Evolutionary conservation across 148 eudicot species (phyloP), one percentile per base, ranked within the genome.

Genomic region (Vaccinium vitisidaea): DNA sequence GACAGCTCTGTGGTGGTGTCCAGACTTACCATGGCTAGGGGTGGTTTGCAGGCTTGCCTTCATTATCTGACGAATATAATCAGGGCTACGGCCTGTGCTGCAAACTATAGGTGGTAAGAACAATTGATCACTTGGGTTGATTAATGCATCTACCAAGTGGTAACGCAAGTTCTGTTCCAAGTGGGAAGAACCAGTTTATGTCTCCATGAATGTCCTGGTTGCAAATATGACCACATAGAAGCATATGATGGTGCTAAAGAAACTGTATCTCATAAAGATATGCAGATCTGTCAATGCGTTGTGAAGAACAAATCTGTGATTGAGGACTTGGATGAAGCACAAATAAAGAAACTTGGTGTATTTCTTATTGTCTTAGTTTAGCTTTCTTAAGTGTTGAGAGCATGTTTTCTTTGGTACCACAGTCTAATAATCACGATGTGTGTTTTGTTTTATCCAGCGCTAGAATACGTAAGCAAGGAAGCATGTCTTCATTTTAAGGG

Each of bases 281-380:
- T 18, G 77, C 46, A 39, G 69, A 61, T 21, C 8, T 14, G 21
- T 71, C 15, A 18, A 36, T 74, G n/a, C 50, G 7, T 16, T 74
- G n/a, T 39, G 77, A 39, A 74, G 77, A 74, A 74, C 19, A 74
- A 74, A 39, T 74, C 23, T 74, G 50, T n/a, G 18, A 18, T 74
- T 74, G 77, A 74, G 77, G 77, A 74, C 43, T 43, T 74, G 14
- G 77, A 74, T 74, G 76, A 71, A 71, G 43, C 77, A 74, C 77
- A 43, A 30, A 74, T 6, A 16, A 74, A 25, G 23, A 23, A 74
- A 73, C 16, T 73, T 39, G 50, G 77, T 36, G 49, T 65, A n/a
- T 73, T 32, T 73, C 48, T 18, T 2, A 39, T 36, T 50, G 2
- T 74, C 48, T 16, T 73, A 15, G 11, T 74, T 16, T 16, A 74